Evolutionary conservation across 331 rosid species (phyloP).

Genomic region (Prunus yedoensis): DNA sequence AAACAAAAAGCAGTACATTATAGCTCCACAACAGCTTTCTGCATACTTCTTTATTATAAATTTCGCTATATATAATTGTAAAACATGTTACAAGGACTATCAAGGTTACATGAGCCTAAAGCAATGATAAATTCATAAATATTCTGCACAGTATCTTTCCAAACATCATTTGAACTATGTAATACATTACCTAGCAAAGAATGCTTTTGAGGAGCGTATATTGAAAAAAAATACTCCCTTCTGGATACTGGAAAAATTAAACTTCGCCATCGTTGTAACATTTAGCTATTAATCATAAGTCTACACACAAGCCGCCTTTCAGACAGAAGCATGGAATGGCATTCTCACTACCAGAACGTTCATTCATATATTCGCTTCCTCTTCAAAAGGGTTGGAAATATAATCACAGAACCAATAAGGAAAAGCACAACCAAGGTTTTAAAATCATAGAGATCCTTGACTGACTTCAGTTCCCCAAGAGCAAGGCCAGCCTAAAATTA

Average conservation of each 20-base stretch:
- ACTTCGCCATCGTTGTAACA: constrained; percentile 21
- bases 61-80: constrained; percentile 5
- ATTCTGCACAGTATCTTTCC: constrained; percentile 24
- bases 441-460: constrained; percentile 88
- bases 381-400: constrained; percentile 75
- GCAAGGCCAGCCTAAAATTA: constrained; percentile 89
- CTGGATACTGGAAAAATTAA: constrained; percentile 4
- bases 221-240: background rate
- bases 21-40: too few species aligned
- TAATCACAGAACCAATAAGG: constrained; percentile 80
- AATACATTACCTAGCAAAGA: constrained; percentile 24
- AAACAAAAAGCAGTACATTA: background rate
- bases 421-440: constrained; percentile 86
- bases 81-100: constrained; percentile 32
- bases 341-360: constrained; percentile 28
- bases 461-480: constrained; percentile 91
- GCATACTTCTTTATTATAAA: background rate
- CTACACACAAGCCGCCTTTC: constrained; percentile 3
- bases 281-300: constrained; percentile 20
- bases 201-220: constrained; percentile 31
- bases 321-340: constrained; percentile 15
- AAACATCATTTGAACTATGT: constrained; percentile 19
- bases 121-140: constrained; percentile 17
- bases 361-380: constrained; percentile 91
- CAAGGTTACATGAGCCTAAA: constrained; percentile 20